A percentile compares a stretch with the other conserved stretches of the same genome.
Conservation (phyloP, 2,329 filamentous ascomycete genomes). For the Microdochium bolleyi region DNA sequence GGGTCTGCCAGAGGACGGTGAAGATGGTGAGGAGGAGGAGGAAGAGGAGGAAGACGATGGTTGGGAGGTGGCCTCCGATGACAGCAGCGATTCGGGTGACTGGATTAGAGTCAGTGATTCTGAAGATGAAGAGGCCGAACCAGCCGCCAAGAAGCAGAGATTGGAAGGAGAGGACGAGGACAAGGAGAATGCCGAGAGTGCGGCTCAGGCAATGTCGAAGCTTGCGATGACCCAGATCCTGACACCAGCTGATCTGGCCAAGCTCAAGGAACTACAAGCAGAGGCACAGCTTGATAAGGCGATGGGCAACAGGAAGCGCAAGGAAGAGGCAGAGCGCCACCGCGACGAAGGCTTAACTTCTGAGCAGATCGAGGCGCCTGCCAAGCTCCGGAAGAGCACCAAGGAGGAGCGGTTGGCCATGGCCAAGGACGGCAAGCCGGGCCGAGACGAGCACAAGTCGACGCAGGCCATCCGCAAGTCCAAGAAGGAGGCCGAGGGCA, state of each 20-base stretch:
- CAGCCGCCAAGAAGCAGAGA: constrained; percentile 58
- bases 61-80: constrained; percentile 54
- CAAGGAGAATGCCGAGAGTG: constrained; percentile 33
- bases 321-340: constrained; percentile 52
- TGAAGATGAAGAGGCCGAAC: constrained; percentile 72
- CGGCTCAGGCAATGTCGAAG: constrained; percentile 49
- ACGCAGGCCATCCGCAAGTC: constrained; percentile 78
- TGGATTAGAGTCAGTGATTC: constrained; percentile 91
- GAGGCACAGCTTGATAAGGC: constrained; percentile 63
- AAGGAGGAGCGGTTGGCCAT: constrained; percentile 84
- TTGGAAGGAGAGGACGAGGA: constrained; percentile 31
- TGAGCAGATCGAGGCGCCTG: constrained; percentile 82
- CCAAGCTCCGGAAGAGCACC: constrained; percentile 72
- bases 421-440: constrained; percentile 74
- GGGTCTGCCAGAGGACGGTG: constrained; percentile 56
- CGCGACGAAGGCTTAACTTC: constrained; percentile 85
- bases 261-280: constrained; percentile 80
- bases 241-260: constrained; percentile 91
- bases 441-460: constrained; percentile 72
- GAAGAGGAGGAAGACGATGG: constrained; percentile 51
- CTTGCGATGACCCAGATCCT: constrained; percentile 91
- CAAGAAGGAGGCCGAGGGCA: constrained; percentile 82
- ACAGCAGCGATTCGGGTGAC: constrained; percentile 66
- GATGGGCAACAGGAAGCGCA: constrained; percentile 39
- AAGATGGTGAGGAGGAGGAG: constrained; percentile 52